Evolutionary conservation across 2,329 filamentous ascomycete species (phyloP), one percentile per base, ranked within the genome.

Genomic region (Pseudogymnoascus verrucosus): DNA sequence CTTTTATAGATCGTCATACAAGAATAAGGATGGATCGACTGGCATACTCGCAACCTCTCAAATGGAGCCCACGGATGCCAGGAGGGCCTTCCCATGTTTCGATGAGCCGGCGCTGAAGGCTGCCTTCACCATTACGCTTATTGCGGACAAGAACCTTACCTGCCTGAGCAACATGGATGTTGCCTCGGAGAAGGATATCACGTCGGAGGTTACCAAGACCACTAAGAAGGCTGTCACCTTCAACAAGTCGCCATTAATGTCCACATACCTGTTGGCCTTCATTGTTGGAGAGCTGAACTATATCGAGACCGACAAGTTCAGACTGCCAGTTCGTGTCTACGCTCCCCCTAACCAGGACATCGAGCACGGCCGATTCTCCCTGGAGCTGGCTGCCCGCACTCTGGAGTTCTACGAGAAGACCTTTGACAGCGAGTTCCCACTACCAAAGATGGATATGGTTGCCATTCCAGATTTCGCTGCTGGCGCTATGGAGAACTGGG

Each of bases 401-500:
- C 82, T 98, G 34, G 89, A 87, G 28, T 98, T 97, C 76, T 98
- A 98, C 78, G 93, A 98, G 76, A 91, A 96, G 78, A 90, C 91
- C 2, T 98, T 98, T 69, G 90, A 90, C 69, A 93, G 87, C 74
- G 80, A 89, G 34, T 97, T 95, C 73, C 91, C 91, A 5, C 80
- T 96, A 44, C 91, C 91, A 62, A 96, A 96, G 83, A 95, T 96
- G 90, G 91, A 96, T 76, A 95, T 96, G 89, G 88, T 96, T 69
- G 93, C 93, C 51, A 93, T 98, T 72, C 93, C 93, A 14, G 93
- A 98, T 74, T 98, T 98, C 74, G 91, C 91, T 61, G 91, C 92
- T 60, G 93, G 93, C 67, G 93, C 93, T 65, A 97, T 98, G 93
- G 93, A 98, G 82, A 98, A 98, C 76, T 98, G 93, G 93, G 93